phyloP scores from a whole-genome alignment of 108 stramenopile genomes.

The Schizochytrium sp. region DNA sequence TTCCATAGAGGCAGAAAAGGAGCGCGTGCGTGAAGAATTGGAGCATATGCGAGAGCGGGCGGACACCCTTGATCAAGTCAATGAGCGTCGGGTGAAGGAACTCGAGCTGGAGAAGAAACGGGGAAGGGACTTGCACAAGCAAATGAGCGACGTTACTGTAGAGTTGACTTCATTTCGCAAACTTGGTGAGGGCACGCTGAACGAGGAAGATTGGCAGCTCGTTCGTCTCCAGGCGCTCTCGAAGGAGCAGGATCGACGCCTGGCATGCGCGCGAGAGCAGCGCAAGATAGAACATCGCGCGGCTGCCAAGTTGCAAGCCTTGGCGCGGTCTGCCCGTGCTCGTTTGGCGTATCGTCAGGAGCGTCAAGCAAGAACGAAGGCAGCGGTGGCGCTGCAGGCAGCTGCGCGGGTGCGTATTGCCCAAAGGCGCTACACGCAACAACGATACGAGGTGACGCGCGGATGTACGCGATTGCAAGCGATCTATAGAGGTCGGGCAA shows the following conservation, averaged over 20 bases:
- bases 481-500: neutral
- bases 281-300: neutral
- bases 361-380: neutral
- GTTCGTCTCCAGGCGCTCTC: neutral
- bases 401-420: neutral
- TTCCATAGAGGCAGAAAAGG: neutral
- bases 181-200: neutral
- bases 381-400: neutral
- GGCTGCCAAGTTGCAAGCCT: neutral
- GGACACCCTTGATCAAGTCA: neutral
- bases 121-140: neutral
- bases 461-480: neutral
- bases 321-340: neutral
- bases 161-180: neutral
- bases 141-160: neutral
- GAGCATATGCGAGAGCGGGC: neutral
- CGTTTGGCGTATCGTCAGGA: neutral
- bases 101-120: neutral
- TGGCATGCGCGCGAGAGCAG: neutral
- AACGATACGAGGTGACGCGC: neutral
- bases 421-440: neutral
- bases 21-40: neutral
- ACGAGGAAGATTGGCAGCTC: neutral
- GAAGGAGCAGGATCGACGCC: neutral
- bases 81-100: neutral